Evolutionary conservation across 2,329 filamentous ascomycete species (phyloP), one percentile per base, ranked within the genome.

Genomic region (Fusarium goolgardi): DNA sequence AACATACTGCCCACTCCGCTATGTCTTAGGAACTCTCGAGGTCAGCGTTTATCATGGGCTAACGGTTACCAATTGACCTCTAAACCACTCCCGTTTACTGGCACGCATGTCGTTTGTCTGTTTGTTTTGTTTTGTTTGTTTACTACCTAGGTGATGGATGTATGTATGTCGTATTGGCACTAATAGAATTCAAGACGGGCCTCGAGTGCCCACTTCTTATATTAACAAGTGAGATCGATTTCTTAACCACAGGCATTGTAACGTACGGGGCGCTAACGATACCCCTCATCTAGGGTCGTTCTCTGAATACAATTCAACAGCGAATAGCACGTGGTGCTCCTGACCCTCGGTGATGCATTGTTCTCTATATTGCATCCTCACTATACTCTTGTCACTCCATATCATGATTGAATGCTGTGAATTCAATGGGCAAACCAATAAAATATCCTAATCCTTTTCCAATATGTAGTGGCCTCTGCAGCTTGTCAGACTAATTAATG

Each of bases 401-500:
- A 32, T 35, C 31, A n/a, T 46, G 23, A 27, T 39, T 15, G 25
- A 37, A 11, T 20, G 9, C 32, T n/a, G n/a, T 27, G 5, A 9
- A 39, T 25, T 15, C 15, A 18, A 39, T 10, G 23, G 23, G 9
- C 8, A 21, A 50, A 23, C 23, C 18, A 50, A 16, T 34, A 16
- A 18, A n/a, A n/a, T 18, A 13, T 12, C 27, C 25, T 4, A 9
- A 27, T 31, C 43, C 4, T 49, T 58, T 52, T 52, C 59, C 27
- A 62, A 65, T 20, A 6, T 21, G n/a, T 55, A 53, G 54, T 44
- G 44, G 20, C 20, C 35, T 41, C 32, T 46, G 21, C 27, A 55
- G 34, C 58, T 44, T 63, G 25, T 45, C 34, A 59, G 35, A 39
- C 61, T 65, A 65, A 65, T 59, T 65, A 65, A 65, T 59, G 60